Percentiles rank a stretch among this genome's conserved stretches.
These are phyloP conservation scores for Aureobasidium sp. DNA, from an alignment of 2,329 filamentous ascomycete genomes.

Conservation along the genomic window DNA sequence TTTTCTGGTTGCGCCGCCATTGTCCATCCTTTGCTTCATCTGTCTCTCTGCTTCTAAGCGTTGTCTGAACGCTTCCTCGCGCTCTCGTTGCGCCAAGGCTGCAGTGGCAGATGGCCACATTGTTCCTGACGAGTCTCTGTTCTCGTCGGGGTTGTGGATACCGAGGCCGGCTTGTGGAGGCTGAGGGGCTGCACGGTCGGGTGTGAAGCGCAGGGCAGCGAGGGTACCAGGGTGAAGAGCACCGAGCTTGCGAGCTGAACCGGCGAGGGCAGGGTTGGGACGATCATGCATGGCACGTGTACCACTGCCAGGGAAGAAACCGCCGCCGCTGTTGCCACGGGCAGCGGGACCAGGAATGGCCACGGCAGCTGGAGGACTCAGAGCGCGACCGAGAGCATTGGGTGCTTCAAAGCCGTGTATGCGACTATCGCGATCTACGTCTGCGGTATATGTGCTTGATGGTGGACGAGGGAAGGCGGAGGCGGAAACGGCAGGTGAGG, in stretches of 20 bases:
- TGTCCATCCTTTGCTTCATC: background rate
- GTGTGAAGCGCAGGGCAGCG: slow-evolving; percentile 6
- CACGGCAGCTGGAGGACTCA: slow-evolving; percentile 12
- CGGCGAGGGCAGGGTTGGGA: background rate
- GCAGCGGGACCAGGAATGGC: slow-evolving; percentile 21
- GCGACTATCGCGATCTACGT: slow-evolving; percentile 39
- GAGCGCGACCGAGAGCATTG: slow-evolving; percentile 9
- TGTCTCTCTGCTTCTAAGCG: background rate
- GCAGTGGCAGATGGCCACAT: background rate
- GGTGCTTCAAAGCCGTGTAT: slow-evolving; percentile 23
- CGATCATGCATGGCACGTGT: slow-evolving; percentile 9
- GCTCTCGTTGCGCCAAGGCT: background rate
- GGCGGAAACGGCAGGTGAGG: slow-evolving; percentile 7
- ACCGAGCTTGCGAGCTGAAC: background rate
- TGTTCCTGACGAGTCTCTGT: background rate
- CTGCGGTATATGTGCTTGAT: slow-evolving; percentile 38
- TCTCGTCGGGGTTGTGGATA: background rate
- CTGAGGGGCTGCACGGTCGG: background rate
- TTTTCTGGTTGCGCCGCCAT: background rate
- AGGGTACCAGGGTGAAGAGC: slow-evolving; percentile 10
- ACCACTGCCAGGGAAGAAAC: slow-evolving; percentile 31
- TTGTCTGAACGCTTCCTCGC: background rate
- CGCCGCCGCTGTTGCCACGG: slow-evolving; percentile 40
- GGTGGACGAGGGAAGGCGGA: slow-evolving; percentile 22
- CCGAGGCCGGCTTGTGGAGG: background rate